Evolutionary conservation across 495 filamentous ascomycete species (phyloP).

Genomic region (Massariosphaeria phaeospora): DNA sequence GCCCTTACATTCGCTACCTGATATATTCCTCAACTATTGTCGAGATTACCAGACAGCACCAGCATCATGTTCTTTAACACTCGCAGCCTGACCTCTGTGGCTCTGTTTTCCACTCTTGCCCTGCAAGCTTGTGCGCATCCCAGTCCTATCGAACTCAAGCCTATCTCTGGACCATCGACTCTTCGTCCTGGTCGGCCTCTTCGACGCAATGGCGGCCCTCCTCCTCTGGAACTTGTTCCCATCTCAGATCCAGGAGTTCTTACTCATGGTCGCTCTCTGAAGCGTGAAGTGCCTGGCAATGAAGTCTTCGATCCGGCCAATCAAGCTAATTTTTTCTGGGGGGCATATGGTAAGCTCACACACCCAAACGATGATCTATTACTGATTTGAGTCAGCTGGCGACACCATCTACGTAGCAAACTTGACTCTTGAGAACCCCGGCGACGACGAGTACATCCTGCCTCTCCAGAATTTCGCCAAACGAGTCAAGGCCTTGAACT

Average conservation of each 20-base stretch:
- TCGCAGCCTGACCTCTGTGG: neutral
- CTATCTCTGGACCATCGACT: neutral
- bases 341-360: slow-evolving; percentile 15
- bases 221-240: slow-evolving; percentile 5
- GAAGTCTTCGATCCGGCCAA: slow-evolving; percentile 10
- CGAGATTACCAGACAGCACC: too few species aligned
- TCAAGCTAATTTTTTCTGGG: slow-evolving; percentile 9
- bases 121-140: too few species aligned
- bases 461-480: slow-evolving; percentile 17
- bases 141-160: slow-evolving; percentile 7
- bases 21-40: too few species aligned
- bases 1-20: too few species aligned
- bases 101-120: neutral
- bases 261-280: slow-evolving; percentile 5
- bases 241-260: slow-evolving; percentile 2
- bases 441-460: slow-evolving; percentile 17
- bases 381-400: too few species aligned
- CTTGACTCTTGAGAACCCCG: slow-evolving; percentile 10
- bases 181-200: neutral
- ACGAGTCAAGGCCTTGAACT: slow-evolving; percentile 9
- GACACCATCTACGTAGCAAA: slow-evolving; percentile 17
- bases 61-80: slow-evolving; percentile 7
- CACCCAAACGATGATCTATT: too few species aligned
- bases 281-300: slow-evolving; percentile 6
- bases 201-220: neutral